Evolutionary conservation across 1,284 basidiomycete genomes (phyloP), one percentile per base, ranked within the genome.

Genomic region (Kwoniella shivajii): DNA sequence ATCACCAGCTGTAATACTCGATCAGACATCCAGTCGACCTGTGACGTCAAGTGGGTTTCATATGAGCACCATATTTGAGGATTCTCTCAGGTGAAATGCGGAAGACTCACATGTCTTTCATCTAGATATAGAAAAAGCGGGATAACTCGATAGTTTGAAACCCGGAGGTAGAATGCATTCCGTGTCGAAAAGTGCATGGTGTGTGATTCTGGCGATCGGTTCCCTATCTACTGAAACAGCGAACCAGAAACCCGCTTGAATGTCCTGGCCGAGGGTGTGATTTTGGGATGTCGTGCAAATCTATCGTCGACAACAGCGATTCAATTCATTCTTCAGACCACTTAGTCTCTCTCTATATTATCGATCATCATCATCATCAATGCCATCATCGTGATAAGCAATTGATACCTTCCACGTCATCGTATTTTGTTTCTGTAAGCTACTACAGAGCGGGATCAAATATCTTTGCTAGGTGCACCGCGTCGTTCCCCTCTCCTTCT

Each of bases 1-100:
- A 77, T 77, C 38, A 77, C 75, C 4, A 67, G 61, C 48, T 75
- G 69, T 1, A 77, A 61, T 4, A 72, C 66, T 3, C 43, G 43
- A 34, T 74, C 70, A 27, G 61, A 60, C 73, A 77, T 77, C 75
- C 75, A 77, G 57, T 75, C 69, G 26, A 73, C 69, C 70, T 72
- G 42, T 45, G 22, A 30, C n/a, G n/a, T n/a, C n/a, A n/a, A n/a
- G n/a, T n/a, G n/a, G n/a, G n/a, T n/a, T n/a, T n/a, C n/a, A 39
- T 34, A 45, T 30, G 31, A 54, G n/a, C 27, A 14, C 20, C 6
- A 24, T 43, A 33, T 22, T 10, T 22, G 13, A 29, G 37, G 10
- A 31, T 33, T 39, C 5, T 4, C 30, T 18, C n/a, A n/a, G n/a
- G n/a, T n/a, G n/a, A n/a, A n/a, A n/a, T n/a, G n/a, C n/a, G 13